Conservation (phyloP, 2,329 filamentous ascomycete genomes). For the Alternaria hordeiaustralica region DNA sequence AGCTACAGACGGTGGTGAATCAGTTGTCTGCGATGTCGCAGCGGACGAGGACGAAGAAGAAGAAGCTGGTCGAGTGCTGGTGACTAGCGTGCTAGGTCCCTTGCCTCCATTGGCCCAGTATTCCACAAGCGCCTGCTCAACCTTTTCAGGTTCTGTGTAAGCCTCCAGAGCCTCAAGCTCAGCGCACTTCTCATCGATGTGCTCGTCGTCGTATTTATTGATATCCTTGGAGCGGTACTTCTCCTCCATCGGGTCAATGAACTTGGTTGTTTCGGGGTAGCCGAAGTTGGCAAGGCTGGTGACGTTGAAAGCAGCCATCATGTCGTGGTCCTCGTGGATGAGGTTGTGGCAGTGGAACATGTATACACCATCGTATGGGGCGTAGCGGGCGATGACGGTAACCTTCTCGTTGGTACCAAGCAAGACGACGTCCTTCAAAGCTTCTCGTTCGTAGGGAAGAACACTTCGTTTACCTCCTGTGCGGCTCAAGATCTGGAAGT, state of each 20-base stretch:
- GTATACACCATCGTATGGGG: slow-evolving; percentile 57
- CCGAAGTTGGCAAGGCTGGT: slow-evolving; percentile 43
- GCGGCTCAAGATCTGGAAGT: slow-evolving; percentile 62
- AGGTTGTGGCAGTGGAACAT: slow-evolving; percentile 58
- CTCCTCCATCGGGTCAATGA: slow-evolving; percentile 43
- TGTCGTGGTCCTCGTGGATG: slow-evolving; percentile 55
- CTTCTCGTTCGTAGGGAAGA: slow-evolving; percentile 60
- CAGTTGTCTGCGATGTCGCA: not conserved
- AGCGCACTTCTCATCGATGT: slow-evolving; percentile 30
- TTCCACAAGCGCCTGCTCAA: slow-evolving; percentile 34
- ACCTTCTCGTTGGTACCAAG: slow-evolving; percentile 57
- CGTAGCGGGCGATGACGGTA: slow-evolving; percentile 40
- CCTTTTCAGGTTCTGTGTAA: slow-evolving; percentile 31
- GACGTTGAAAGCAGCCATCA: slow-evolving; percentile 56
- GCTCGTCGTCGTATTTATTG: slow-evolving; percentile 26
- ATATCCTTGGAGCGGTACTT: slow-evolving; percentile 34
- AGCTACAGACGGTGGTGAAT: not conserved
- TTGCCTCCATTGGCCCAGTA: slow-evolving; percentile 34
- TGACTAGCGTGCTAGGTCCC: slow-evolving; percentile 25
- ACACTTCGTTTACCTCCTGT: slow-evolving; percentile 53
- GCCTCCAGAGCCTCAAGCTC: slow-evolving; percentile 39
- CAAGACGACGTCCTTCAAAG: slow-evolving; percentile 65
- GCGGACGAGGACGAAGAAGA: not conserved
- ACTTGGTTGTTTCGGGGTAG: slow-evolving; percentile 43
- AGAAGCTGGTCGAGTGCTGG: slow-evolving; percentile 6